These are phyloP conservation scores for Gnomoniopsis smithogilvyi DNA, from an alignment of 2,329 filamentous ascomycete genomes.

Conservation along the genomic window DNA sequence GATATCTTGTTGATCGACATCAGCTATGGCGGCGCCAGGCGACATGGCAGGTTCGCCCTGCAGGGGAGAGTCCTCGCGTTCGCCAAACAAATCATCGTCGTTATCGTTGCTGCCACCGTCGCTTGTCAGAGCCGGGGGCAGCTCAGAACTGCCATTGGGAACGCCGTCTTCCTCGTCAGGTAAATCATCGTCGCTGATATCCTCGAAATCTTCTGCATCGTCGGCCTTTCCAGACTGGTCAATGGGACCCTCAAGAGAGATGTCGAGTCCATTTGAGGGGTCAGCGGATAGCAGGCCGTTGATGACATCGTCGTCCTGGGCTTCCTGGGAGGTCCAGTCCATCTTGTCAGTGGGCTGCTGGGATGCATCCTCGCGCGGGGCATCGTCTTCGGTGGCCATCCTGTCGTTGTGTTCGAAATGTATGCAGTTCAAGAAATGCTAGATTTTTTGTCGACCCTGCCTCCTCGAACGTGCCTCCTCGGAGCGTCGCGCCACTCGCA, in stretches of 20 bases:
- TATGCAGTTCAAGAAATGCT: not conserved
- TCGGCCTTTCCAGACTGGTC: conserved; percentile 79
- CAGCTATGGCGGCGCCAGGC: conserved; percentile 38
- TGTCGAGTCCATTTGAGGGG: conserved; percentile 33
- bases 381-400: conserved; percentile 13
- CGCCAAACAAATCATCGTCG: conserved; percentile 67
- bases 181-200: conserved; percentile 90
- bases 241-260: conserved; percentile 46
- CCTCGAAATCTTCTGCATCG: conserved; percentile 84
- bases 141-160: conserved; percentile 33
- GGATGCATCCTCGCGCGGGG: conserved; percentile 11
- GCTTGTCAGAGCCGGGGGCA: conserved; percentile 54
- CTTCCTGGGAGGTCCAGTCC: conserved; percentile 41
- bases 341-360: conserved; percentile 26
- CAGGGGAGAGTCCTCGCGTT: conserved; percentile 47
- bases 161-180: conserved; percentile 71
- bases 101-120: conserved; percentile 55
- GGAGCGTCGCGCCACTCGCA: conserved; percentile 14
- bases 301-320: conserved; percentile 47
- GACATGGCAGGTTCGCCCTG: conserved; percentile 42
- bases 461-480: not conserved
- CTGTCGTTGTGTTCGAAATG: not conserved
- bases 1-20: conserved; percentile 26
- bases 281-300: conserved; percentile 37
- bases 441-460: not conserved